Evolutionary conservation across 2,329 filamentous ascomycete species (phyloP).

Genomic region (Colletotrichum chrysophilum): DNA sequence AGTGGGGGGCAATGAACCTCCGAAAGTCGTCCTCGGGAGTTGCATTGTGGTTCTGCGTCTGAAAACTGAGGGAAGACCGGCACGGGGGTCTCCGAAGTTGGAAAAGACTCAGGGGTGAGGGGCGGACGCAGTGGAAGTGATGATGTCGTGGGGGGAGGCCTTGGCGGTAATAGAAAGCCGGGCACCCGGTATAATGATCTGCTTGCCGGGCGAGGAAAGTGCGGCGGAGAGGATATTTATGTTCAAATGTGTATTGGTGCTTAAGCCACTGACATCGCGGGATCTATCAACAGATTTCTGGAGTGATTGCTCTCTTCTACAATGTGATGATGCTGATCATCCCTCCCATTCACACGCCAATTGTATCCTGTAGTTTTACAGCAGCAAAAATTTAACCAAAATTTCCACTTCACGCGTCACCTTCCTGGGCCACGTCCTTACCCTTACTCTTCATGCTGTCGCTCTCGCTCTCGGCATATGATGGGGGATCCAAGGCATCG

Average conservation of each 20-base stretch:
- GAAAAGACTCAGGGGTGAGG: neutral
- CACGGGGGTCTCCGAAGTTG: neutral
- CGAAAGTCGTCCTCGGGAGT: neutral
- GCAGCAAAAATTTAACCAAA: neutral
- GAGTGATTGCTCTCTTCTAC: neutral
- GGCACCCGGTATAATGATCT: neutral
- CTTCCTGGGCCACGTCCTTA: constrained; percentile 11
- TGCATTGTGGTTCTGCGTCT: neutral
- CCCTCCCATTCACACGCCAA: neutral
- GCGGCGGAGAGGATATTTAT: neutral
- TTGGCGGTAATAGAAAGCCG: neutral
- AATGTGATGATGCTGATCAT: neutral
- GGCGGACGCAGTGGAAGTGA: neutral
- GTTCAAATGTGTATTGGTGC: neutral
- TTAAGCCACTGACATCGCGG: neutral
- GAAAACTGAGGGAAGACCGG: neutral
- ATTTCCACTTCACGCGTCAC: neutral
- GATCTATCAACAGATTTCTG: constrained; percentile 11
- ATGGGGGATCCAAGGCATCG: constrained; percentile 52
- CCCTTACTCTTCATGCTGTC: constrained; percentile 12
- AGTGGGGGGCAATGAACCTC: neutral
- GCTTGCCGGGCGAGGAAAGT: neutral
- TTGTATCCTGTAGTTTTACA: constrained; percentile 5
- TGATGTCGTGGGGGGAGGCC: neutral
- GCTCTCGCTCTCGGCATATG: constrained; percentile 39